phyloP scores from a whole-genome alignment of 352 stramenopile genomes.

The Peronospora destructor region DNA sequence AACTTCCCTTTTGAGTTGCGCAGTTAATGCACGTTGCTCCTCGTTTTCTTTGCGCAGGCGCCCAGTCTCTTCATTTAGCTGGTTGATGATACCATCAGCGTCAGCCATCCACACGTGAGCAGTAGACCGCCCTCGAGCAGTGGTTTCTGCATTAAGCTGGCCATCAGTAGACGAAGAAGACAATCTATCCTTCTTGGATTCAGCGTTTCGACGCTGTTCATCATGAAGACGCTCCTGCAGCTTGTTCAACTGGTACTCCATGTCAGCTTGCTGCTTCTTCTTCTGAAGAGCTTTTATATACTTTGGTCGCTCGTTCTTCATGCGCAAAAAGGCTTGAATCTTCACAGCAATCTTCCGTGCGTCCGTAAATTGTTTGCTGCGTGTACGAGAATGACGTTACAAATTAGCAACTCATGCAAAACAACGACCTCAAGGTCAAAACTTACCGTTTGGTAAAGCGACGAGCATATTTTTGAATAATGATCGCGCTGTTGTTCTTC shows the following conservation, averaged over 20 bases:
- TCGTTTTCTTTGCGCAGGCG: conserved; percentile 73
- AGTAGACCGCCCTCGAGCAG: conserved; percentile 51
- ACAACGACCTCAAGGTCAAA: not conserved
- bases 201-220: conserved; percentile 54
- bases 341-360: conserved; percentile 44
- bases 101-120: conserved; percentile 82
- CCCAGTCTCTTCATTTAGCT: conserved; percentile 65
- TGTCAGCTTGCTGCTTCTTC: conserved; percentile 52
- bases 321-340: conserved; percentile 59
- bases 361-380: conserved; percentile 49
- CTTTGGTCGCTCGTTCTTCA: conserved; percentile 53
- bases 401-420: conserved; percentile 1
- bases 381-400: not conserved
- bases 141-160: conserved; percentile 34
- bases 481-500: conserved; percentile 52
- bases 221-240: conserved; percentile 57
- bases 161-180: conserved; percentile 39
- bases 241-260: conserved; percentile 48
- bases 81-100: conserved; percentile 73
- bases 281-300: conserved; percentile 45
- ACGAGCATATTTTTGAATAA: conserved; percentile 60
- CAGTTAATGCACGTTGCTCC: conserved; percentile 43
- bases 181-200: conserved; percentile 40
- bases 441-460: conserved; percentile 53
- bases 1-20: conserved; percentile 52